Evolutionary conservation across 23 red algal genomes (phyloP).

Genomic region (Gracilaria domingensis): DNA sequence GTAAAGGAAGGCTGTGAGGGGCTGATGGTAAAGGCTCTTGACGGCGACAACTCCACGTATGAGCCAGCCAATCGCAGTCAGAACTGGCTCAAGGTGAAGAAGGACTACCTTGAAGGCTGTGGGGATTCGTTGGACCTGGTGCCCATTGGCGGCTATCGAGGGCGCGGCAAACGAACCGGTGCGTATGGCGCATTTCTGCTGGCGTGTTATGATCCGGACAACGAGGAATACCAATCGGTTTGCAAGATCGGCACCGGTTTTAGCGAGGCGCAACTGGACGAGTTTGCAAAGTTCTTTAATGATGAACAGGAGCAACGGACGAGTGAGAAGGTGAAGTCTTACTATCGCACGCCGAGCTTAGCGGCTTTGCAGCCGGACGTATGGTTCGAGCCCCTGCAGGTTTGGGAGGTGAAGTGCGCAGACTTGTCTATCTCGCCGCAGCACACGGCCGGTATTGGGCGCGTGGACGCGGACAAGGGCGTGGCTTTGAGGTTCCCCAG

Average conservation of each 20-base stretch:
- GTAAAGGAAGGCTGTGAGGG: conserved; percentile 95
- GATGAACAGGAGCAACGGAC: conserved; percentile 21
- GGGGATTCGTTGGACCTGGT: conserved; percentile 97
- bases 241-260: conserved; percentile 98
- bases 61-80: conserved; percentile 96
- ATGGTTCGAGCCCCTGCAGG: conserved; percentile 93
- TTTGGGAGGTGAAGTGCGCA: conserved; percentile 96
- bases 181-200: conserved; percentile 92
- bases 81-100: conserved; percentile 99
- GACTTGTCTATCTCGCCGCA: conserved; percentile 86
- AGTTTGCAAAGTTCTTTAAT: conserved; percentile 79
- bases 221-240: conserved; percentile 87
- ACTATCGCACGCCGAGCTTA: conserved; percentile 51
- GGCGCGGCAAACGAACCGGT: conserved; percentile 92
- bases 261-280: conserved; percentile 83
- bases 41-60: conserved; percentile 85
- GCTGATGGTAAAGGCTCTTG: conserved; percentile 97
- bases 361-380: conserved; percentile 75
- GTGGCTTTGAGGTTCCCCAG: conserved; percentile 94
- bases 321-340: conserved; percentile 53
- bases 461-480: conserved; percentile 82
- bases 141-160: conserved; percentile 94
- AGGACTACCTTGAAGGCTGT: conserved; percentile 92
- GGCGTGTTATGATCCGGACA: conserved; percentile 94
- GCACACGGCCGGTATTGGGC: conserved; percentile 81